A percentile compares a stretch with the other conserved stretches of the same genome.
Conservation (phyloP, 768 basidiomycete genomes). For the Baorangia bicolor region DNA sequence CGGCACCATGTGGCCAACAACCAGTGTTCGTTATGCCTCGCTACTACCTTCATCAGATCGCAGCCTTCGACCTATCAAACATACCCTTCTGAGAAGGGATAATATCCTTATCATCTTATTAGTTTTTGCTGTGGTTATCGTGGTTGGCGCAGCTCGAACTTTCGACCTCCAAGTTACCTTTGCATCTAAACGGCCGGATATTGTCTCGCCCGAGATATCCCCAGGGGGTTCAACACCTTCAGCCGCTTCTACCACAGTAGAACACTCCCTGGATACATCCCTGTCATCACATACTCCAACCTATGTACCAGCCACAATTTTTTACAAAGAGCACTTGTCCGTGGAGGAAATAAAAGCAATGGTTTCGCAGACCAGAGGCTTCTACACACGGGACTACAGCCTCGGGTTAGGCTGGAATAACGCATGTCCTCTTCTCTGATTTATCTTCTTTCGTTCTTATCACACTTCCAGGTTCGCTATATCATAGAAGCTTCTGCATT, state of each 20-base stretch:
- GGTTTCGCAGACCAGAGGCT: conserved; percentile 39
- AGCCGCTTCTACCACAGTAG: background rate
- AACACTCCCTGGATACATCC: background rate
- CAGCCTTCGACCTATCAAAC: conserved; percentile 4
- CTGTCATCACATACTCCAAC: background rate
- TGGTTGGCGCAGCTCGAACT: conserved; percentile 9
- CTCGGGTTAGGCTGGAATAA: conserved; percentile 49
- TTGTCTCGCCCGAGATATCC: background rate
- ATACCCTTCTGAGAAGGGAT: conserved; percentile 1
- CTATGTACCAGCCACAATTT: background rate
- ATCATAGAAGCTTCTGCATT: conserved; percentile 42
- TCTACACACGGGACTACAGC: conserved; percentile 42
- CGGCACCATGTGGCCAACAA: conserved; percentile 16
- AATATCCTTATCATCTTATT: conserved; percentile 5
- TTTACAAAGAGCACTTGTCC: conserved; percentile 20
- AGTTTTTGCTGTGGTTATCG: conserved; percentile 4
- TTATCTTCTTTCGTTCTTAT: background rate
- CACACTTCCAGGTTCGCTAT: conserved; percentile 37
- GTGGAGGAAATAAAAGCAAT: conserved; percentile 34
- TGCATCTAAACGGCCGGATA: conserved; percentile 4
- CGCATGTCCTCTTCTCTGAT: conserved; percentile 18
- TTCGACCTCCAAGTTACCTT: conserved; percentile 11
- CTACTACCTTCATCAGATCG: conserved; percentile 9
- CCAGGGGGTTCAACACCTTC: background rate
- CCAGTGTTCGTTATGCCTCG: conserved; percentile 9